Conservation (phyloP, 1,284 basidiomycete genomes). For the Ceratobasidium sp. region DNA sequence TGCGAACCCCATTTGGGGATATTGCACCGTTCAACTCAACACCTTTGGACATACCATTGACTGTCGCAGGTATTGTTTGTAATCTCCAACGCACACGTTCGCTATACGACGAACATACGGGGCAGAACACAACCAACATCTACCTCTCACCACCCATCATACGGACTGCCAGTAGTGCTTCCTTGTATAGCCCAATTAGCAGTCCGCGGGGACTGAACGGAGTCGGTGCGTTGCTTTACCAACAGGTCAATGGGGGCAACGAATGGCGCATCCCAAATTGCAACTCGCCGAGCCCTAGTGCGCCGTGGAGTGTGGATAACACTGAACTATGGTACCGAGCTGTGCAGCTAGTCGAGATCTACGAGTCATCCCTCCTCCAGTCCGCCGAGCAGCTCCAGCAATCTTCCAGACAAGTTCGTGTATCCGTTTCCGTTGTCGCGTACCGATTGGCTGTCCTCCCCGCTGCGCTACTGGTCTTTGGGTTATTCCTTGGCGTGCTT, state of each 20-base stretch:
- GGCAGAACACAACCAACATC: neutral
- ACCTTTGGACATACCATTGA: neutral
- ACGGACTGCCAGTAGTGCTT: neutral
- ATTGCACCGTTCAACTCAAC: neutral
- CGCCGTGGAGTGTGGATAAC: neutral
- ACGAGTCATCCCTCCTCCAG: constrained; percentile 3
- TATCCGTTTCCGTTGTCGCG: neutral
- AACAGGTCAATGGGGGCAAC: neutral
- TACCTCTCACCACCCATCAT: neutral
- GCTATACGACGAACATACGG: neutral
- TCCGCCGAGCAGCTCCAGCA: neutral
- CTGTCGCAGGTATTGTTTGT: constrained; percentile 3
- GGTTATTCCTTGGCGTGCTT: neutral
- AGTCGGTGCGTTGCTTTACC: constrained; percentile 6
- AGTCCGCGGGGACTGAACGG: neutral
- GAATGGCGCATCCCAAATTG: constrained; percentile 8
- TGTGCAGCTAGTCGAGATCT: constrained; percentile 20
- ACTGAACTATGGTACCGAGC: constrained; percentile 6
- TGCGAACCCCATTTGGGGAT: constrained; percentile 10
- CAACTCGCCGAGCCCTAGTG: neutral
- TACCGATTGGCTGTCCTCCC: constrained; percentile 8
- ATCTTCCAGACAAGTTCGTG: neutral
- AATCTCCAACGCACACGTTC: constrained; percentile 4
- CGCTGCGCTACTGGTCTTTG: constrained; percentile 3
- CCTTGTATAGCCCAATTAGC: neutral